Base-by-base conservation (phyloP, 202 grass and related monocot species). In the Panicum hallii region DNA sequence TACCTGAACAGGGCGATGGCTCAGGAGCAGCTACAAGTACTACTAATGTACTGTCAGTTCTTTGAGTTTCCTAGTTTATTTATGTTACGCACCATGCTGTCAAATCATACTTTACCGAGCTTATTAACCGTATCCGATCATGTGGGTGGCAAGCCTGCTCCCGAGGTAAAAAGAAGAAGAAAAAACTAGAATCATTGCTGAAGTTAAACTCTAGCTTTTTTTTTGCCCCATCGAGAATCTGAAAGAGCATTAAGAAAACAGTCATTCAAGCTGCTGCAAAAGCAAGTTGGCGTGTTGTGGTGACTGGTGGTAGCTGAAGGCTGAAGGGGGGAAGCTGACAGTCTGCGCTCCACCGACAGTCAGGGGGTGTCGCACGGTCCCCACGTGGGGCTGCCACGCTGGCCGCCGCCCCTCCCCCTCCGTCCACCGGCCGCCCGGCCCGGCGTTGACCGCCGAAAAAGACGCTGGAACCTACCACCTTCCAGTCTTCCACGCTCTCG, bases 271-370 rank as follows among this genome's bases (percentile, higher is more conserved):
- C 36, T 3, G 36, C 36, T 38, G 36, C 36, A 38, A 38, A 38
- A 38, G 20, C 66, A 44, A 69, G 19, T 69, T 69, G 40, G 40
- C 41, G 58, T 62, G 1, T 62, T 30, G 11, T 5, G 58, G 12
- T 6, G 9, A 34, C 34, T 34, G 55, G 7, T 20, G 56, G 56
- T 26, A 60, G 56, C 72, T 13, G 73, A 63, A 77, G 30, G 30
- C 10, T 55, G 17, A 23, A 9, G 49, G 9, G 2, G 77, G 75
- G 61, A 30, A 87, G 77, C 19, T 66, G 67, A 82, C 85, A 68
- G 69, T 79, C 61, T 45, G 63, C 52, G 68, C 80, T 80, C 84
- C 88, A 90, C 89, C 89, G 89, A 90, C 89, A 80, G 89, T 49
- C 66, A 43, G 84, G 52, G 46, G 46, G 50, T 68, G 82, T 77